These are phyloP conservation scores for Pichia sp. DNA, from an alignment of 1,139 yeast genomes.

Conservation along the genomic window DNA sequence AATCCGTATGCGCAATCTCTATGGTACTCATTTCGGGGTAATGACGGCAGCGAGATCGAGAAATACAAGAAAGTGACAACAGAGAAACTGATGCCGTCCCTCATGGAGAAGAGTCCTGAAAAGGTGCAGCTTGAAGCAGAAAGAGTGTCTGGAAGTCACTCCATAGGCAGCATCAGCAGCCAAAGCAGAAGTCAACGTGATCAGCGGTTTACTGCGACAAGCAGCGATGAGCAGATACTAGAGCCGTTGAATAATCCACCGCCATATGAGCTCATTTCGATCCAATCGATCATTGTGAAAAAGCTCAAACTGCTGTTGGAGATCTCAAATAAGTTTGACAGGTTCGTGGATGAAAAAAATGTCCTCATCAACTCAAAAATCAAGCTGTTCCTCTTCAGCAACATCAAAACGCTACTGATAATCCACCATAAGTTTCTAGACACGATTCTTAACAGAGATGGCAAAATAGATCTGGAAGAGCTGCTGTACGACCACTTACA, in stretches of 20 bases:
- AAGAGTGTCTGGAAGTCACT: background rate
- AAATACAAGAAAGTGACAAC: constrained; percentile 17
- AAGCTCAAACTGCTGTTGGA: constrained; percentile 17
- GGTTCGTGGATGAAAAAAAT: constrained; percentile 13
- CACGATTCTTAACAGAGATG: constrained; percentile 10
- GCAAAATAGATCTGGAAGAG: constrained; percentile 12
- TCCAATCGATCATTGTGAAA: constrained; percentile 11
- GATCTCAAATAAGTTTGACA: constrained; percentile 17
- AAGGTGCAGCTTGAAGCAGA: background rate
- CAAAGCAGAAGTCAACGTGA: background rate
- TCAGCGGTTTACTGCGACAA: background rate
- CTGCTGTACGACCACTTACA: constrained; percentile 21
- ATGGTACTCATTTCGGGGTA: constrained; percentile 29
- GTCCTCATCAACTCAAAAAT: constrained; percentile 21
- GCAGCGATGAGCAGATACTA: background rate
- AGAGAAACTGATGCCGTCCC: constrained; percentile 10
- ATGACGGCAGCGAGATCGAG: constrained; percentile 27
- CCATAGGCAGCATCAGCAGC: background rate
- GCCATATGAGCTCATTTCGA: constrained; percentile 11
- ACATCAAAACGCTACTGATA: constrained; percentile 22
- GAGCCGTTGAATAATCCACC: constrained; percentile 12
- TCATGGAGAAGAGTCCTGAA: constrained; percentile 1
- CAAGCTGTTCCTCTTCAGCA: constrained; percentile 25
- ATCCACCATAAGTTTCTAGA: constrained; percentile 22
- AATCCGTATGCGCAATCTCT: constrained; percentile 32